Percentiles rank a stretch among this genome's conserved stretches.
These are phyloP conservation scores for Micractinium sp. DNA, from an alignment of 139 green algal genomes.

Conservation along the genomic window DNA sequence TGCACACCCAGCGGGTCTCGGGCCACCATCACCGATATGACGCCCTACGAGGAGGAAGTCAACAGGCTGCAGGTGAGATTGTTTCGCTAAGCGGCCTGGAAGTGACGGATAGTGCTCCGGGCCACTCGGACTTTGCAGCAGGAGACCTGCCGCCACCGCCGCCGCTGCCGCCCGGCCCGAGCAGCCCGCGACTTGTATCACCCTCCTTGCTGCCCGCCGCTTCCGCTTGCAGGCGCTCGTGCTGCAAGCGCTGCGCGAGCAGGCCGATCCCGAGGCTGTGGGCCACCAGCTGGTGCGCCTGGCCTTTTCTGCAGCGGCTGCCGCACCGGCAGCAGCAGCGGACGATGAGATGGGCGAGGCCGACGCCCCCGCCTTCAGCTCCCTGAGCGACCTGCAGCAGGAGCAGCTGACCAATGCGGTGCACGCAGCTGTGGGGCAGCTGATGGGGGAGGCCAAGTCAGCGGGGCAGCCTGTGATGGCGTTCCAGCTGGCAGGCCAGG, in stretches of 20 bases:
- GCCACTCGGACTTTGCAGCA: neutral
- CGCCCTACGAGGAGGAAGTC: slow-evolving; percentile 8
- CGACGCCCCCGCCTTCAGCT: neutral
- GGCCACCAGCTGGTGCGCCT: neutral
- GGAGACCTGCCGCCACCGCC: neutral
- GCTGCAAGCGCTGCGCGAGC: slow-evolving; percentile 20
- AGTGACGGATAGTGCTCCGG: neutral
- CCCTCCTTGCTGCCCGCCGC: neutral
- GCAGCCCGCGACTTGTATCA: neutral
- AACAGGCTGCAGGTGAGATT: neutral
- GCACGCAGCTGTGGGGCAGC: neutral
- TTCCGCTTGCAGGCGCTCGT: slow-evolving; percentile 12
- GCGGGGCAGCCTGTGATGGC: slow-evolving; percentile 1
- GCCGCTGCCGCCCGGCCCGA: neutral
- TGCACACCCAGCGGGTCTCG: neutral
- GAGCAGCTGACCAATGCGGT: slow-evolving; percentile 21
- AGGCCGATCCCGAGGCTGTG: neutral
- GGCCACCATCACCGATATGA: neutral
- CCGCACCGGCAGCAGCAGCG: neutral
- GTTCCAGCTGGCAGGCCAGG: neutral
- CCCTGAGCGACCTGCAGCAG: neutral
- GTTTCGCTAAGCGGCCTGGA: neutral
- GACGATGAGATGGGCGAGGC: neutral
- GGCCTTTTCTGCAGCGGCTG: slow-evolving; percentile 4
- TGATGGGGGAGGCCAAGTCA: neutral